Base-by-base conservation (phyloP, 169 alveolate species). In the Plasmodium malariae region DNA sequence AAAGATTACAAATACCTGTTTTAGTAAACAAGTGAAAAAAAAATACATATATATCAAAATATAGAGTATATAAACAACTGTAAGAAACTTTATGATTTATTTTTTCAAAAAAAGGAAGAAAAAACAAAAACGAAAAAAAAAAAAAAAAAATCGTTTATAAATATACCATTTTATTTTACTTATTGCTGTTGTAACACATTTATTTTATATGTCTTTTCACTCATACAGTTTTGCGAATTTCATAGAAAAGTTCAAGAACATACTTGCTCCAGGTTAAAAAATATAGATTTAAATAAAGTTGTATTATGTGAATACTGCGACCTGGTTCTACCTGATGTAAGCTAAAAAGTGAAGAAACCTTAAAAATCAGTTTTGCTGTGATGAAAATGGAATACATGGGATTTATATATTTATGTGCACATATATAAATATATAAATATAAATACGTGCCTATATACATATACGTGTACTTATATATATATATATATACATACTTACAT, bases 221-320 rank as follows among this genome's bases (percentile, higher is more conserved):
- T 40, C n/a, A 26, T 62, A 24, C 34, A 80, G 90, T 80, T 80
- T 80, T 80, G 90, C 30, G 90, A 80, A n/a, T 57, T 80, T 14
- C 90, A 80, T 71, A 65, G 72, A 51, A 80, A 80, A 3, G 49
- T 48, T 51, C 83, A 80, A 43, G 90, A 80, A 1, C 90, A 80
- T 59, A 12, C 32, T 17, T 80, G 90, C 60, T 55, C 83, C 19
- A 65, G 49, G 17, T 49, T 57, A 67, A 51, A 63, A 57, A 12
- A 54, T 19, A 28, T 45, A 32, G 83, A 80, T 65, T 49, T 36
- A 34, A 63, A 63, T 9, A 45, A 24, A 43, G 80, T 65, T 69
- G 71, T 80, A 5, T 69, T 80, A 19, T 80, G 90, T 71, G 69
- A 80, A 36, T 30, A 65, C n/a, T 80, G 90, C 43, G 54, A 67